Conservation (phyloP, 805 yeast genomes). For the Myxozyma lipomycoides region DNA sequence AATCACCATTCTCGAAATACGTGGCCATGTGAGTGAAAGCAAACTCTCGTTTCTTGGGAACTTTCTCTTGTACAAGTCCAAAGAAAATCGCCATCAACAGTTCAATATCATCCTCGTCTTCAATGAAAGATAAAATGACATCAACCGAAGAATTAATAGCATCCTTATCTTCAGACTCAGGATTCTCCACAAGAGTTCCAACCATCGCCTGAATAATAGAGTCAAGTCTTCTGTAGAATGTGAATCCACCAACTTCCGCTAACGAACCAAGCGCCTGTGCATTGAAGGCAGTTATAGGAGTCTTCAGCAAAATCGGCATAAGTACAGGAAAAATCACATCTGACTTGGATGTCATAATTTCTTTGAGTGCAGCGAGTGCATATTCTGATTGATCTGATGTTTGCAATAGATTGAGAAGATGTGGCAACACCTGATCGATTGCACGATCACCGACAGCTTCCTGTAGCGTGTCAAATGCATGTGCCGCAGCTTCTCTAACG, state of each 20-base stretch:
- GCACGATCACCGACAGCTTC: constrained; percentile 77
- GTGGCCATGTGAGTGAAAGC: constrained; percentile 63
- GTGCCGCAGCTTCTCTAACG: constrained; percentile 89
- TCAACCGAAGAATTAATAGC: constrained; percentile 49
- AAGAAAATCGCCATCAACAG: constrained; percentile 79
- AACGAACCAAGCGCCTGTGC: constrained; percentile 84
- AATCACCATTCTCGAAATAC: constrained; percentile 60
- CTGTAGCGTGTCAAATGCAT: constrained; percentile 84
- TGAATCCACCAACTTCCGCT: constrained; percentile 85
- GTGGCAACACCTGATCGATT: constrained; percentile 84
- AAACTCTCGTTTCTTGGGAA: constrained; percentile 56
- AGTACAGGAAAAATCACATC: constrained; percentile 91
- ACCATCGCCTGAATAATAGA: constrained; percentile 71
- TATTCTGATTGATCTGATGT: constrained; percentile 54
- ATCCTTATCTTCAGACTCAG: constrained; percentile 40
- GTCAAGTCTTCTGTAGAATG: constrained; percentile 68
- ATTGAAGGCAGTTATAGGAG: constrained; percentile 78
- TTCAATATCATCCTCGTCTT: constrained; percentile 74
- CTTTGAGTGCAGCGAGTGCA: constrained; percentile 84
- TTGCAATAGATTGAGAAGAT: constrained; percentile 66
- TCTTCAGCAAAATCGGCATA: constrained; percentile 73
- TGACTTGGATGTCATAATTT: constrained; percentile 84
- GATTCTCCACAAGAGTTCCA: constrained; percentile 42
- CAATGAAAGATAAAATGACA: constrained; percentile 66
- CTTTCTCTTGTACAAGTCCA: constrained; percentile 72